Conservation (phyloP, 768 basidiomycete genomes). For the Holtermanniella nyarrowii region DNA sequence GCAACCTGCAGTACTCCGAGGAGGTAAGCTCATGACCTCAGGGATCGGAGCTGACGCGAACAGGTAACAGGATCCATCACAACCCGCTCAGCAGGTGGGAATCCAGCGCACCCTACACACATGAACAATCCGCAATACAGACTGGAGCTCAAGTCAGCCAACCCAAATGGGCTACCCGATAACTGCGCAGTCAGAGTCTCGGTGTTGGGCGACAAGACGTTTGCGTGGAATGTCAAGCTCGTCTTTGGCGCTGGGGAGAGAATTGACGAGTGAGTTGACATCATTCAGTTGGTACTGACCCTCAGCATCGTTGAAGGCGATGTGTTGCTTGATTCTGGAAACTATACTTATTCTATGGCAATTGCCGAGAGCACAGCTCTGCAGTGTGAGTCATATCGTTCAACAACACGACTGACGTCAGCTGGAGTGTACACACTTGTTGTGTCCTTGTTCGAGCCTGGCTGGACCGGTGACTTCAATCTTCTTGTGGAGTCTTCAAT, state of each 20-base stretch:
- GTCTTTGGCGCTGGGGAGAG: conserved; percentile 68
- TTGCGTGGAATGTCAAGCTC: conserved; percentile 62
- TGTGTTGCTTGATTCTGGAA: conserved; percentile 60
- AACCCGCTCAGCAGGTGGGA: conserved; percentile 70
- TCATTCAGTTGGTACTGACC: background rate
- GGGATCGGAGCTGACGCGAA: background rate
- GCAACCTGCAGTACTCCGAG: conserved; percentile 13
- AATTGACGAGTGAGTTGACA: conserved; percentile 56
- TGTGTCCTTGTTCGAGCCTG: conserved; percentile 74
- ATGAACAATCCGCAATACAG: conserved; percentile 86
- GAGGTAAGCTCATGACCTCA: conserved; percentile 15
- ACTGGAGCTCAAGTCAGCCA: conserved; percentile 40
- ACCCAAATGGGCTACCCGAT: background rate
- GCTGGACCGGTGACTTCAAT: conserved; percentile 55
- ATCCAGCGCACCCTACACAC: conserved; percentile 65
- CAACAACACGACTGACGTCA: conserved; percentile 25
- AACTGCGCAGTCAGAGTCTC: conserved; percentile 44
- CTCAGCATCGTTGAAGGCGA: conserved; percentile 52
- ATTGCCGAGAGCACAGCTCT: conserved; percentile 47
- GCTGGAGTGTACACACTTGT: conserved; percentile 73
- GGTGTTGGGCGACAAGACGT: conserved; percentile 52
- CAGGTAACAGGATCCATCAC: conserved; percentile 59
- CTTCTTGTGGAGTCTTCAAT: conserved; percentile 55
- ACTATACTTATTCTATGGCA: conserved; percentile 71
- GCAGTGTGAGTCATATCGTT: conserved; percentile 44